Conservation (phyloP, 305 asterid species). For the Solanum hybrid region DNA sequence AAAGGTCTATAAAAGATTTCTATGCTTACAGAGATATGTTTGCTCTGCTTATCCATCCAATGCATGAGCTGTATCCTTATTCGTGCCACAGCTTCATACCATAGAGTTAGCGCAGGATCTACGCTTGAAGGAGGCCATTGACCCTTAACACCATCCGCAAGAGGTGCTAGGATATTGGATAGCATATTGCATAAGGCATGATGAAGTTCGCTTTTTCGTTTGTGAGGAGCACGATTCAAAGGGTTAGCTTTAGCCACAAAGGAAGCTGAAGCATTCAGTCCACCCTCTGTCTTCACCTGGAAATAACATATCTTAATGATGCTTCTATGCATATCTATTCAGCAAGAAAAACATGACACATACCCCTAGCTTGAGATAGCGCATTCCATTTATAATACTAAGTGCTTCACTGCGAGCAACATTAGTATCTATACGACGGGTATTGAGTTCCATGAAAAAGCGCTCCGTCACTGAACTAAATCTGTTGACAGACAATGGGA, state of each 20-base stretch:
- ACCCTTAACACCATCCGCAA: conserved; percentile 95
- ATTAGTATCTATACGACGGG: conserved; percentile 91
- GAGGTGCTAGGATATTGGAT: conserved; percentile 92
- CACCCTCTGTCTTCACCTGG: conserved; percentile 98
- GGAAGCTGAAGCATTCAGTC: conserved; percentile 97
- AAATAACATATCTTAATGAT: conserved; percentile 19
- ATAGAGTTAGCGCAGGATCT: conserved; percentile 91
- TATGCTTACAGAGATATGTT: conserved; percentile 86
- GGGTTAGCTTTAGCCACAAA: conserved; percentile 99
- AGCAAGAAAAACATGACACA: conserved; percentile 21
- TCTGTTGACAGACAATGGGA: conserved; percentile 35
- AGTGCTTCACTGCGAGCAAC: conserved; percentile 96
- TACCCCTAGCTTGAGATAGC: conserved; percentile 99
- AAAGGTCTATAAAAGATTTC: not conserved
- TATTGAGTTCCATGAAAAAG: conserved; percentile 96
- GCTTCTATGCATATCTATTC: conserved; percentile 14
- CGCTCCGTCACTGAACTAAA: conserved; percentile 99
- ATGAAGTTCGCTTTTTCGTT: conserved; percentile 94
- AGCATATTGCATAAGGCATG: conserved; percentile 99
- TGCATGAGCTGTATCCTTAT: conserved; percentile 84
- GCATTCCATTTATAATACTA: conserved; percentile 92
- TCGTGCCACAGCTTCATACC: conserved; percentile 99
- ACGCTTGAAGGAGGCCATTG: conserved; percentile 98
- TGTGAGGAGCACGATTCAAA: conserved; percentile 90
- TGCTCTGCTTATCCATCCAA: conserved; percentile 99